Base-by-base conservation (phyloP, 1,139 yeast species). In the Geotrichum fermentans region DNA sequence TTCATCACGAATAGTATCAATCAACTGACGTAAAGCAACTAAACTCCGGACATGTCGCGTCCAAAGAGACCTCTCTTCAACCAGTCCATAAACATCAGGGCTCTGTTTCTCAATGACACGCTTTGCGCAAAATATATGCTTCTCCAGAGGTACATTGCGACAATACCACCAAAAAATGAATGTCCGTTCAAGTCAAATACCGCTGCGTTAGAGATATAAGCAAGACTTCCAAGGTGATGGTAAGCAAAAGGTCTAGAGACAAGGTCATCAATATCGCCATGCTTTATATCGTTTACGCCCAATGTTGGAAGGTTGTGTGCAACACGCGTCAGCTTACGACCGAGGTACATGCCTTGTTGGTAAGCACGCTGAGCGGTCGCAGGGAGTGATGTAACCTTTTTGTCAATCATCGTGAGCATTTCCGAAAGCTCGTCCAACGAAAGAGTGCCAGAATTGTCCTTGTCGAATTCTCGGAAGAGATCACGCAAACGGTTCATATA, bases 321-420 rank as follows among this genome's bases (percentile, higher is more conserved):
- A 16, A 79, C 58, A 46, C 72, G 72, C 44, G 74, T 71, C 41
- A 80, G 64, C 61, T 79, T 80, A 55, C 73, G 72, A 50, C 81
- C 85, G 24, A 80, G 61, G 58, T 80, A 80, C 45, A 68, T 67
- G 51, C 86, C 85, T 61, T 80, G 84, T 63, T 80, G 86, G 55
- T 75, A 71, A 1, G 85, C 85, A 46, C 84, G 71, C 63, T 80
- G 86, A 8, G 85, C 85, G 2, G 85, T 80, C 11, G 84, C 83
- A 2, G 85, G 84, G 55, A 80, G 64, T 1, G 83, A 76, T 3
- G 84, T 80, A 49, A 80, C 76, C 61, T 78, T 77, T 16, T 78
- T 71, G 60, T 80, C 83, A 40, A 79, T 75, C 47, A 75, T 76
- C 52, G 72, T 67, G 50, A 80, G 66, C 53, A 79, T 61, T 7